A percentile compares a stretch with the other conserved stretches of the same genome.
Conservation (phyloP, 257 asterid genomes). For the Eucommia ulmoides region DNA sequence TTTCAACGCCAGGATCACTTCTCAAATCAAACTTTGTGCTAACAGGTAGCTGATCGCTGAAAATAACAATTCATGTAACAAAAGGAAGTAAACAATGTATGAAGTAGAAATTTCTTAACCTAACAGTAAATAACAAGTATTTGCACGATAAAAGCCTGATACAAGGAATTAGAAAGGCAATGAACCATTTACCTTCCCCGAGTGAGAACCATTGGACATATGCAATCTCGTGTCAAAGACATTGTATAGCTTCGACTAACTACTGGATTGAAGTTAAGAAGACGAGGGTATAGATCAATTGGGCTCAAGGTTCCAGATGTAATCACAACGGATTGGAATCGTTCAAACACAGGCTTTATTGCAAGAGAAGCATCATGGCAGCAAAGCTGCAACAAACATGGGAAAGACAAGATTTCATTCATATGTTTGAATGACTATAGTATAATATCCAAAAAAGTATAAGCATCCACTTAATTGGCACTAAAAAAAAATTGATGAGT, state of each 20-base stretch:
- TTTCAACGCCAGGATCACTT: slow-evolving; percentile 98
- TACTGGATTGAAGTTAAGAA: slow-evolving; percentile 87
- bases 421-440: too few species aligned
- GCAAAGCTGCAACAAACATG: too few species aligned
- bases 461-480: too few species aligned
- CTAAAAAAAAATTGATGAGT: too few species aligned
- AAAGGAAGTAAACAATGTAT: background rate
- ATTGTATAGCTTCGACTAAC: slow-evolving; percentile 89
- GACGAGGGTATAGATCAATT: slow-evolving; percentile 96
- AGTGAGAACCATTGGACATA: slow-evolving; percentile 96
- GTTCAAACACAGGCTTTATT: slow-evolving; percentile 93
- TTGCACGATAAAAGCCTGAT: slow-evolving; percentile 2
- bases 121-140: slow-evolving; percentile 1
- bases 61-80: too few species aligned
- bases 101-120: slow-evolving; percentile 4
- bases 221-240: slow-evolving; percentile 98
- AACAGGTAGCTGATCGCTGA: slow-evolving; percentile 97
- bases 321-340: slow-evolving; percentile 92
- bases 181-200: slow-evolving; percentile 67
- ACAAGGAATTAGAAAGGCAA: slow-evolving; percentile 4
- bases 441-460: too few species aligned
- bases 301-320: slow-evolving; percentile 99
- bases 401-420: too few species aligned
- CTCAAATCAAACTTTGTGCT: slow-evolving; percentile 93
- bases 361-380: slow-evolving; percentile 99